Conservation (phyloP, 768 basidiomycete genomes). For the Suillus clintonianus region DNA sequence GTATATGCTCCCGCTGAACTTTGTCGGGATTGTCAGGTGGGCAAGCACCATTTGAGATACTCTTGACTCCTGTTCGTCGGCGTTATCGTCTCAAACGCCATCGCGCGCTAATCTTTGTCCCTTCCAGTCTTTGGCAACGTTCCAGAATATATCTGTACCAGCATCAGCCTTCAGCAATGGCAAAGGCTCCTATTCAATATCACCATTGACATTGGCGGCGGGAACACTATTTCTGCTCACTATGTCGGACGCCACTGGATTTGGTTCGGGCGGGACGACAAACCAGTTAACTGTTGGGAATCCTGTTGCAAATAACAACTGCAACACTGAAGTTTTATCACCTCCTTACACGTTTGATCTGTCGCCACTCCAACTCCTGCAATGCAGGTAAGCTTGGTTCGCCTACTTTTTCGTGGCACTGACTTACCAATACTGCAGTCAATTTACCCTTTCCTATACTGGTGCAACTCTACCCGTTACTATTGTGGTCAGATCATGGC, state of each 20-base stretch:
- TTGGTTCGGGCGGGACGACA: slow-evolving; percentile 63
- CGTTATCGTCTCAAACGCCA: background rate
- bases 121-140: slow-evolving; percentile 51
- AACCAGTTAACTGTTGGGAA: slow-evolving; percentile 48
- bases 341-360: slow-evolving; percentile 50
- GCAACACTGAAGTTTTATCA: slow-evolving; percentile 49
- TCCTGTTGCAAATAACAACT: slow-evolving; percentile 42
- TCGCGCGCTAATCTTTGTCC: background rate
- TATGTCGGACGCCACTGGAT: slow-evolving; percentile 75
- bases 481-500: slow-evolving; percentile 42
- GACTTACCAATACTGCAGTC: slow-evolving; percentile 30
- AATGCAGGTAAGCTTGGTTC: slow-evolving; percentile 53
- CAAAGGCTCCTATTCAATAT: slow-evolving; percentile 49
- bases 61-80: slow-evolving; percentile 51
- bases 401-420: slow-evolving; percentile 5
- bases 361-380: slow-evolving; percentile 48
- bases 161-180: slow-evolving; percentile 51
- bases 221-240: slow-evolving; percentile 49
- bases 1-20: background rate
- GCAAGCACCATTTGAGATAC: slow-evolving; percentile 48
- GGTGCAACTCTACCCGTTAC: slow-evolving; percentile 54
- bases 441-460: slow-evolving; percentile 47
- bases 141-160: slow-evolving; percentile 57
- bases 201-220: slow-evolving; percentile 43
- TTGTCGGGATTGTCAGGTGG: slow-evolving; percentile 45